Conservation (phyloP, 2,329 filamentous ascomycete genomes). For the Sporothrix variecibatus region DNA sequence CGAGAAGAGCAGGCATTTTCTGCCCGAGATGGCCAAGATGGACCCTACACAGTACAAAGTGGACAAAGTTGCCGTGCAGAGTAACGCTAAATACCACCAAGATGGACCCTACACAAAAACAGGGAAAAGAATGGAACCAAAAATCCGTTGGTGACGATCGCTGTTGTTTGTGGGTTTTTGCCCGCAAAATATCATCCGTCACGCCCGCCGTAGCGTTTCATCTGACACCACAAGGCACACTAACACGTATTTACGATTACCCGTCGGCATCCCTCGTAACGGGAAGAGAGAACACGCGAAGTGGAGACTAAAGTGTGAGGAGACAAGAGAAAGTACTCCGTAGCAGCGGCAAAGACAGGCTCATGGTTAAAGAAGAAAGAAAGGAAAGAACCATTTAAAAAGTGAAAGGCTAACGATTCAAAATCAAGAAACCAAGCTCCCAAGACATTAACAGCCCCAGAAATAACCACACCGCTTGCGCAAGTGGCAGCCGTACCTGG, state of each 20-base stretch:
- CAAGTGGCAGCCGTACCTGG: background rate
- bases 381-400: background rate
- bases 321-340: background rate
- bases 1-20: background rate
- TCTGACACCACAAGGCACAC: background rate
- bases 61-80: background rate
- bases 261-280: constrained; percentile 4
- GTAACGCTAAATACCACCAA: too few relatives aligned
- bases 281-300: background rate
- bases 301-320: background rate
- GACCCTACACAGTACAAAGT: background rate
- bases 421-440: background rate
- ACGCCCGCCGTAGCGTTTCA: background rate
- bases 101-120: background rate
- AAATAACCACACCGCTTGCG: background rate
- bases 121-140: too few relatives aligned
- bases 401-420: background rate
- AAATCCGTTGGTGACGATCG: background rate
- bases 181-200: background rate
- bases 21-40: background rate
- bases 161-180: background rate
- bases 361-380: background rate
- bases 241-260: background rate
- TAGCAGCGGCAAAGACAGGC: background rate
- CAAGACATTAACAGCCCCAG: background rate